A percentile compares a stretch with the other conserved stretches of the same genome.
These are phyloP conservation scores for Lepraria neglecta DNA, from an alignment of 495 filamentous ascomycete species.

Conservation along the genomic window DNA sequence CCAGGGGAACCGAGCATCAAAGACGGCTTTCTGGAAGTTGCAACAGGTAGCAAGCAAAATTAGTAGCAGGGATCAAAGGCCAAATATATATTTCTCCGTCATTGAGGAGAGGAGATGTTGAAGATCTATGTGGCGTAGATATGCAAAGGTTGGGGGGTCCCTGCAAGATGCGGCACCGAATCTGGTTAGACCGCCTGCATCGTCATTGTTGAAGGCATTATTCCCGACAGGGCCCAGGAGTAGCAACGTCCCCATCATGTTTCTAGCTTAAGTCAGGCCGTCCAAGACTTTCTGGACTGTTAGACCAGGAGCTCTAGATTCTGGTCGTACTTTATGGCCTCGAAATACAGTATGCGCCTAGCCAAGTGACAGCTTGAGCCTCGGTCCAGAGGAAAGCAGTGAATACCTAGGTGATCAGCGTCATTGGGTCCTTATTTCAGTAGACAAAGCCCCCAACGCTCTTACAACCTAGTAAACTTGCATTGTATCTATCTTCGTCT, in stretches of 20 bases:
- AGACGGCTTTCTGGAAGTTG: background rate
- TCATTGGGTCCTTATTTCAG: background rate
- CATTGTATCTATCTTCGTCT: too few species aligned
- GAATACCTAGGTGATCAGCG: background rate
- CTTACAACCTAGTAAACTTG: too few species aligned
- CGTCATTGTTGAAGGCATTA: too few species aligned
- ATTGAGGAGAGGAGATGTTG: background rate
- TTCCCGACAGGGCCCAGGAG: too few species aligned
- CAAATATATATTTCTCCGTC: constrained; percentile 1
- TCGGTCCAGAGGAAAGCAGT: constrained; percentile 1
- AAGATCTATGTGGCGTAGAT: background rate
- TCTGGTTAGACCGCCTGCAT: background rate
- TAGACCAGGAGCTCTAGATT: background rate
- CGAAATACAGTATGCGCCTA: too few species aligned
- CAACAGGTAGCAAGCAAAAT: background rate
- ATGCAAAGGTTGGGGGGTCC: background rate
- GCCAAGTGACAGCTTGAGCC: background rate
- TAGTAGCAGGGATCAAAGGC: background rate
- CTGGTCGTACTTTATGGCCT: background rate
- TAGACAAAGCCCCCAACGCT: background rate
- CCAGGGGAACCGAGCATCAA: background rate
- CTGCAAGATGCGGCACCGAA: constrained; percentile 7
- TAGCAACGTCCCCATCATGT: too few species aligned
- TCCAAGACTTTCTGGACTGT: too few species aligned
- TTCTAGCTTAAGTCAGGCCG: too few species aligned